phyloP scores from a whole-genome alignment of 2,329 filamentous ascomycete genomes.

The Neonectria hederae region DNA sequence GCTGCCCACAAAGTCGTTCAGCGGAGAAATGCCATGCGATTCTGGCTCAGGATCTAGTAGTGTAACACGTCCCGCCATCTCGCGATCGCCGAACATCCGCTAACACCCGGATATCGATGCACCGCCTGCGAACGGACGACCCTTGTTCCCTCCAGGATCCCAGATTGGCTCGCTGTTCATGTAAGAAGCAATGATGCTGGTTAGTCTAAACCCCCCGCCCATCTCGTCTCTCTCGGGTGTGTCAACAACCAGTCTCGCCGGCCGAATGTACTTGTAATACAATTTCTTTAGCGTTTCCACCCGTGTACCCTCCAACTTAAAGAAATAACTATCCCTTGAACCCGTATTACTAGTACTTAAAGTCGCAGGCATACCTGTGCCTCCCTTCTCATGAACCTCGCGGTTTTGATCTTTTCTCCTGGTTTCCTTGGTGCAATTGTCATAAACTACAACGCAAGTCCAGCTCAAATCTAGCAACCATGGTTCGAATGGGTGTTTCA shows the following conservation, averaged over 20 bases:
- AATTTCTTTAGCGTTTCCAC: background rate
- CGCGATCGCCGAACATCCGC: background rate
- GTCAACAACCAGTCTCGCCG: background rate
- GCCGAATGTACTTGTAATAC: background rate
- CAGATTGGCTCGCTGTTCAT: background rate
- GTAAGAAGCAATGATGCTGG: background rate
- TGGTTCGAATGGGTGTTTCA: slow-evolving; percentile 19
- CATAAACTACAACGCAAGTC: background rate
- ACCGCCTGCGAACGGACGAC: background rate
- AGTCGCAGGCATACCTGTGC: background rate
- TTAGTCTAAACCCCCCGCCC: background rate
- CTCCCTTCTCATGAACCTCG: too few species aligned
- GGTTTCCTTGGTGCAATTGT: background rate
- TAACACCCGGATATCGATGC: background rate
- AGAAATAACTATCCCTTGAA: background rate
- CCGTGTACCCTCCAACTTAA: background rate
- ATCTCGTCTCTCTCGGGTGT: background rate
- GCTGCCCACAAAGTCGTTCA: background rate
- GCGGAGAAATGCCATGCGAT: background rate
- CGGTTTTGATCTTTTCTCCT: background rate
- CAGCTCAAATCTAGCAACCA: background rate
- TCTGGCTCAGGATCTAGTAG: background rate
- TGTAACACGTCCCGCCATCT: background rate
- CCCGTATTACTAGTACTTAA: background rate
- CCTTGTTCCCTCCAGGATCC: background rate